Conservation (phyloP, 106 monocot species). For the Triglochin maritima region DNA sequence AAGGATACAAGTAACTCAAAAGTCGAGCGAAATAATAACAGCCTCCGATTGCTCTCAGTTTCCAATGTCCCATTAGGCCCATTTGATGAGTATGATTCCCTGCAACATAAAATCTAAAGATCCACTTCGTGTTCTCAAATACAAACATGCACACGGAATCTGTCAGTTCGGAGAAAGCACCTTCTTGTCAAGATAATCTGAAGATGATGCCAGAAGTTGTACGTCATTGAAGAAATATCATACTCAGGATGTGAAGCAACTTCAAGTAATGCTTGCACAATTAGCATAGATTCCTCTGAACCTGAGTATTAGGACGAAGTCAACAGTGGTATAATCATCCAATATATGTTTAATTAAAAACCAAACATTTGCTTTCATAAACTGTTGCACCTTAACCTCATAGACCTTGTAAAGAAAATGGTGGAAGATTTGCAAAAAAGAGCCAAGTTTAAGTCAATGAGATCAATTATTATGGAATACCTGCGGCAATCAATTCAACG, state of each 20-base stretch:
- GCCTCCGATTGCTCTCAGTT: conserved; percentile 48
- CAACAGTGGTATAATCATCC: too few species aligned
- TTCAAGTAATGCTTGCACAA: conserved; percentile 86
- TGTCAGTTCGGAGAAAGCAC: conserved; percentile 2
- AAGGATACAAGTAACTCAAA: conserved; percentile 80
- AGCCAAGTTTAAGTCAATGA: not conserved
- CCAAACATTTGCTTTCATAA: not conserved
- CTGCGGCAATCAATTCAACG: conserved; percentile 87
- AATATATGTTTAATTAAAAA: too few species aligned
- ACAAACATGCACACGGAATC: not conserved
- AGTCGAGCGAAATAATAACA: conserved; percentile 45
- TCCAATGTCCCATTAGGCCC: conserved; percentile 44
- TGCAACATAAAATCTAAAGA: conserved; percentile 11
- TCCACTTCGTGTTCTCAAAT: not conserved
- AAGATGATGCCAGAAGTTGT: conserved; percentile 95
- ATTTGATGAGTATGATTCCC: conserved; percentile 60
- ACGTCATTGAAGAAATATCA: conserved; percentile 99
- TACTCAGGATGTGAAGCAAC: conserved; percentile 86
- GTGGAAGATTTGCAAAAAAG: not conserved
- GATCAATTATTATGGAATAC: conserved; percentile 18
- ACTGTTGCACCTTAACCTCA: not conserved
- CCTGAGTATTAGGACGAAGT: conserved; percentile 23
- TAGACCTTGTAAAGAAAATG: too few species aligned
- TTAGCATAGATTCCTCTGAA: conserved; percentile 82
- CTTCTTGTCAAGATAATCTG: conserved; percentile 56